phyloP scores from a whole-genome alignment of 2,329 filamentous ascomycete species.

The Diplocarpon rosae region DNA sequence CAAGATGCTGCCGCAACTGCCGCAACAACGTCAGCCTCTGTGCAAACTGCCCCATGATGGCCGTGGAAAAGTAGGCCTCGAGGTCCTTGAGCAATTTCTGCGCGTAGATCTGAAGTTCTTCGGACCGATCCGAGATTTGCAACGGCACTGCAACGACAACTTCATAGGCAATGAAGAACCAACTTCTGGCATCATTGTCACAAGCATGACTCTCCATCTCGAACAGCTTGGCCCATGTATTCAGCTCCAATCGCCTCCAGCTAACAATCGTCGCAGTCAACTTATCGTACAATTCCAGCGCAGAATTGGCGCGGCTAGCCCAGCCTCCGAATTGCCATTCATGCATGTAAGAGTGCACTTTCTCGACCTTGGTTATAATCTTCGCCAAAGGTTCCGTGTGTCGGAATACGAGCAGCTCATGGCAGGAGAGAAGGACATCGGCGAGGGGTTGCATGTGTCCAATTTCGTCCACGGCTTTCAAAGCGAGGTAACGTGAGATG shows the following conservation, averaged over 20 bases:
- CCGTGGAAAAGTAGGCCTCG: slow-evolving; percentile 66
- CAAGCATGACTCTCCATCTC: slow-evolving; percentile 73
- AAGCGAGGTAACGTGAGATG: slow-evolving; percentile 58
- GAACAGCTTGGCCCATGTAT: slow-evolving; percentile 83
- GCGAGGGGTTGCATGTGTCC: slow-evolving; percentile 63
- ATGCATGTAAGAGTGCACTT: slow-evolving; percentile 72
- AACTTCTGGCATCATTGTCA: slow-evolving; percentile 67
- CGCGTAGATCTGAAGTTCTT: slow-evolving; percentile 52
- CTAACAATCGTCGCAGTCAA: slow-evolving; percentile 72
- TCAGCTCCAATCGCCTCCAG: slow-evolving; percentile 85
- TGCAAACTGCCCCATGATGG: slow-evolving; percentile 71
- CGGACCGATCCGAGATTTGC: slow-evolving; percentile 46
- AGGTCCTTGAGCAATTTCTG: slow-evolving; percentile 63
- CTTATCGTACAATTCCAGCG: slow-evolving; percentile 58
- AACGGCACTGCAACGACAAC: slow-evolving; percentile 69
- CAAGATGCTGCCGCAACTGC: slow-evolving; percentile 54
- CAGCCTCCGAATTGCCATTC: slow-evolving; percentile 88
- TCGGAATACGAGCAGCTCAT: slow-evolving; percentile 62
- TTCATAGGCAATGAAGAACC: slow-evolving; percentile 97
- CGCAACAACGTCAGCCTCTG: slow-evolving; percentile 61
- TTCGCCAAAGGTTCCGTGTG: slow-evolving; percentile 79
- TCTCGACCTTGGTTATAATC: slow-evolving; percentile 77
- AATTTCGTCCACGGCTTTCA: slow-evolving; percentile 56
- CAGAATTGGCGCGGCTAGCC: slow-evolving; percentile 69
- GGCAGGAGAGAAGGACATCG: slow-evolving; percentile 67